Evolutionary conservation across 1,284 basidiomycete species (phyloP).

Genomic region (Boletellus deceptivus): DNA sequence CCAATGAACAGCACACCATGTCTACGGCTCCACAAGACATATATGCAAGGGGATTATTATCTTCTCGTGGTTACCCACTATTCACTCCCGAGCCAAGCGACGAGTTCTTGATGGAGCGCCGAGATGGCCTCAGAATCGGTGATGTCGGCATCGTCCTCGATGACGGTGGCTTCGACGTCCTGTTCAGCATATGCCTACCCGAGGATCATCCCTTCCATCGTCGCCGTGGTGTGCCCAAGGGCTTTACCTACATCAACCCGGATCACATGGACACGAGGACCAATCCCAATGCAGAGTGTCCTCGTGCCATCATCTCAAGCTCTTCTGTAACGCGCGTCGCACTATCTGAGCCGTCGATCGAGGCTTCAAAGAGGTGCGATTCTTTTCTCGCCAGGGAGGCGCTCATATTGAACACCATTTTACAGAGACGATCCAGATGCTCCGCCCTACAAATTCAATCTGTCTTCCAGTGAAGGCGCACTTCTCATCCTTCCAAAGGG

Average conservation of each 20-base stretch:
- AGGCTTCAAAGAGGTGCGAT: background rate
- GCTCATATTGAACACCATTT: background rate
- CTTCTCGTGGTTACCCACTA: slow-evolving; percentile 29
- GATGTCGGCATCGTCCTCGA: slow-evolving; percentile 16
- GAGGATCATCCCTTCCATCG: slow-evolving; percentile 13
- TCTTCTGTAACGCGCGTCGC: slow-evolving; percentile 3
- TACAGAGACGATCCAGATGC: background rate
- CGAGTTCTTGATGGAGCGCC: slow-evolving; percentile 18
- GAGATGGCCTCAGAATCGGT: slow-evolving; percentile 16
- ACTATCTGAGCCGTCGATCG: background rate
- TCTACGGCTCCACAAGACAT: slow-evolving; percentile 6
- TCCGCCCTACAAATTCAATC: slow-evolving; percentile 1
- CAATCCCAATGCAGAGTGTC: slow-evolving; percentile 1
- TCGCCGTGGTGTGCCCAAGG: slow-evolving; percentile 10
- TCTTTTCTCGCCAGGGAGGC: background rate
- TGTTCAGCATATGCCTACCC: slow-evolving; percentile 31
- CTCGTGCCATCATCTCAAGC: slow-evolving; percentile 1
- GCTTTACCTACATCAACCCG: slow-evolving; percentile 5
- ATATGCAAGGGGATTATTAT: slow-evolving; percentile 18
- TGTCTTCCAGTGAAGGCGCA: slow-evolving; percentile 12
- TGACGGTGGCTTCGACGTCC: slow-evolving; percentile 26
- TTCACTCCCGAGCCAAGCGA: slow-evolving; percentile 26
- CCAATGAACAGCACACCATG: background rate
- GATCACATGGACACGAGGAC: slow-evolving; percentile 6
- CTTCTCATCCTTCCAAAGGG: slow-evolving; percentile 14